phyloP scores from a whole-genome alignment of 805 yeast genomes.

The Babjeviella inositovora region DNA sequence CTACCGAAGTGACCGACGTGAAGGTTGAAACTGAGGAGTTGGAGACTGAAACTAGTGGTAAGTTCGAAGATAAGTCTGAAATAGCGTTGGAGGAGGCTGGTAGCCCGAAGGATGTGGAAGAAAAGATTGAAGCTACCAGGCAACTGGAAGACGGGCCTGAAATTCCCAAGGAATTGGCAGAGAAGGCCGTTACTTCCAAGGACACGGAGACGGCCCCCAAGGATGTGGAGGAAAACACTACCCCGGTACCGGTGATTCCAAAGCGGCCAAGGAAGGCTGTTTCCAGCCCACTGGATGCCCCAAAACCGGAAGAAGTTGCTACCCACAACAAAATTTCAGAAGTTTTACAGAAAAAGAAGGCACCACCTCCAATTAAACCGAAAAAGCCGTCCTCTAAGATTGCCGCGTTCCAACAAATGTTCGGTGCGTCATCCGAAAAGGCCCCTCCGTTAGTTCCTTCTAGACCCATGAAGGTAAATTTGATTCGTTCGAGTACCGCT shows the following conservation, averaged over 20 bases:
- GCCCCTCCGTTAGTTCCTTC: constrained; percentile 1
- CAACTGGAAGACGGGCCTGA: too few relatives aligned
- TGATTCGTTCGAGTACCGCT: constrained; percentile 1
- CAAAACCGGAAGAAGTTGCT: neutral
- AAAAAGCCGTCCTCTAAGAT: constrained; percentile 66
- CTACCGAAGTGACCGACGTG: too few relatives aligned
- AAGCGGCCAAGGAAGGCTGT: constrained; percentile 4
- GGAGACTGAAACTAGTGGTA: too few relatives aligned
- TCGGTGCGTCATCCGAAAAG: constrained; percentile 12
- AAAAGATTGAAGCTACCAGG: too few relatives aligned
- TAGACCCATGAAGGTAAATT: constrained; percentile 1
- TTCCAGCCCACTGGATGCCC: constrained; percentile 1
- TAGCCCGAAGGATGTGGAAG: too few relatives aligned
- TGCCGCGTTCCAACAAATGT: constrained; percentile 71
- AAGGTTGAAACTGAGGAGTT: too few relatives aligned
- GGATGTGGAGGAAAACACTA: constrained; percentile 1
- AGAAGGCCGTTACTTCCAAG: too few relatives aligned
- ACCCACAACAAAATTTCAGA: neutral
- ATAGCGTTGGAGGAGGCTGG: too few relatives aligned
- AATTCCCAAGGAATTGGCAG: too few relatives aligned
- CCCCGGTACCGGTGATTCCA: constrained; percentile 6
- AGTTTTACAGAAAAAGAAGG: constrained; percentile 7
- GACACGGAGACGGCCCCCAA: too few relatives aligned
- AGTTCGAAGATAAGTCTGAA: too few relatives aligned
- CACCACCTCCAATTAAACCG: constrained; percentile 52